A percentile compares a stretch with the other conserved stretches of the same genome.
These are phyloP conservation scores for Moesziomyces sp. DNA, from an alignment of 1,284 basidiomycete genomes.

Conservation along the genomic window DNA sequence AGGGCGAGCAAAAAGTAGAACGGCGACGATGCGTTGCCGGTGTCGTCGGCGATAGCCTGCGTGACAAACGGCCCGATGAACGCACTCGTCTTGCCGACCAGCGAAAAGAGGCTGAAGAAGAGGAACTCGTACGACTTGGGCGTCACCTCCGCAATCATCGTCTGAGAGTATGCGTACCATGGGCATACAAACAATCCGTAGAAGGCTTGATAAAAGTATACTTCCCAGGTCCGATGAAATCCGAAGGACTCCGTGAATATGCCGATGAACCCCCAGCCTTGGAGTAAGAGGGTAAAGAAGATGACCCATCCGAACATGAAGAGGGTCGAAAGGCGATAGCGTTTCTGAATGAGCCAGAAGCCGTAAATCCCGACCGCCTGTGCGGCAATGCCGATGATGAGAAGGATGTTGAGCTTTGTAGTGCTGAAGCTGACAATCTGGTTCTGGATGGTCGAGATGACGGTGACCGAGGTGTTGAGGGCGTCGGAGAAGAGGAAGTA, in stretches of 20 bases:
- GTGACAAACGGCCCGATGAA: conserved; percentile 83
- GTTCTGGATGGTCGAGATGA: conserved; percentile 81
- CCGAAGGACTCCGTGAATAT: no score
- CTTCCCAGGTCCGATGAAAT: no score
- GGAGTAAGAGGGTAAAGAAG: conserved; percentile 79
- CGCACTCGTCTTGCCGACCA: conserved; percentile 71
- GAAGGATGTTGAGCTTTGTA: conserved; percentile 75
- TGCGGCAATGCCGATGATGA: conserved; percentile 80
- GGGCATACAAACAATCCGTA: conserved; percentile 78
- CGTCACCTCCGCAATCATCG: conserved; percentile 85
- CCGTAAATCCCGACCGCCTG: conserved; percentile 78
- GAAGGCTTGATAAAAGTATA: conserved; percentile 19
- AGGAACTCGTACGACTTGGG: conserved; percentile 74
- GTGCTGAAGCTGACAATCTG: conserved; percentile 79
- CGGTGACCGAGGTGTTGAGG: conserved; percentile 82
- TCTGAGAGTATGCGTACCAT: conserved; percentile 85
- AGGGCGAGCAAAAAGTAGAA: conserved; percentile 84
- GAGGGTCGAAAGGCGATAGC: conserved; percentile 77
- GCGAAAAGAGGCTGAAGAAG: conserved; percentile 81
- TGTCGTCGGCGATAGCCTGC: conserved; percentile 66
- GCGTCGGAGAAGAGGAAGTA: conserved; percentile 81
- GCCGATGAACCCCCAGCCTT: conserved; percentile 86
- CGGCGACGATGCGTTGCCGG: conserved; percentile 82
- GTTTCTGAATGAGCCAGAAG: conserved; percentile 80
- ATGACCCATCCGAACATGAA: conserved; percentile 78